Evolutionary conservation across 768 basidiomycete genomes (phyloP).

Genomic region (Sarcodon sp.): DNA sequence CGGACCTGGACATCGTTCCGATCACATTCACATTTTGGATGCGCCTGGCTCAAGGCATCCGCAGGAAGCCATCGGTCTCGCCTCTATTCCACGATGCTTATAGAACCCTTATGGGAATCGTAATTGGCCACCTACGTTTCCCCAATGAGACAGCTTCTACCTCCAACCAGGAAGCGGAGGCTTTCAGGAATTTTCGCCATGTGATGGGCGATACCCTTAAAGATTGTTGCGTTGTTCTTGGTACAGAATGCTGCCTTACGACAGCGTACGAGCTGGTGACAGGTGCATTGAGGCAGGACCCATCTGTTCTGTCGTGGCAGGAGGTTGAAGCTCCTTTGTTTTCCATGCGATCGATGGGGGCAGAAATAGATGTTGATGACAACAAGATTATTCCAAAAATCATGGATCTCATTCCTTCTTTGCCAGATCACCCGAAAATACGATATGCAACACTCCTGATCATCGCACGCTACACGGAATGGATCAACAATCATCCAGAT

Average conservation of each 20-base stretch:
- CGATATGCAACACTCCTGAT: conserved; percentile 94
- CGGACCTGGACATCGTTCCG: conserved; percentile 89
- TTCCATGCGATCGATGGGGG: conserved; percentile 97
- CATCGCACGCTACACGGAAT: conserved; percentile 92
- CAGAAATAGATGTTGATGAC: conserved; percentile 76
- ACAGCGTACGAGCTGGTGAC: conserved; percentile 75
- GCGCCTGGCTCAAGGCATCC: conserved; percentile 83
- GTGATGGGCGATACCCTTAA: conserved; percentile 99
- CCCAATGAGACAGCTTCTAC: conserved; percentile 57
- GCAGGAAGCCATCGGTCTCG: conserved; percentile 58
- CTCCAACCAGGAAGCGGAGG: conserved; percentile 78
- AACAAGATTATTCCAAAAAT: conserved; percentile 87
- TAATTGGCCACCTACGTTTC: conserved; percentile 87
- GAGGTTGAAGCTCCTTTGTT: conserved; percentile 96
- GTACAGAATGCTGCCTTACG: conserved; percentile 72
- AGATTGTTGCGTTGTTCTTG: conserved; percentile 92
- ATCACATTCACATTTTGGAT: conserved; percentile 99
- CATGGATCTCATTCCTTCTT: conserved; percentile 84
- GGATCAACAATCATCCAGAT: conserved; percentile 83
- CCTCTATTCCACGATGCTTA: conserved; percentile 79
- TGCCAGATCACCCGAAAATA: conserved; percentile 83
- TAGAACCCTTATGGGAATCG: conserved; percentile 68
- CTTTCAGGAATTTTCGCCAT: conserved; percentile 91
- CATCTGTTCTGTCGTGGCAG: conserved; percentile 71
- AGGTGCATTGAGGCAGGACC: conserved; percentile 48